Conservation (phyloP, 2,329 filamentous ascomycete genomes). For the Ceratocystis ficicola region DNA sequence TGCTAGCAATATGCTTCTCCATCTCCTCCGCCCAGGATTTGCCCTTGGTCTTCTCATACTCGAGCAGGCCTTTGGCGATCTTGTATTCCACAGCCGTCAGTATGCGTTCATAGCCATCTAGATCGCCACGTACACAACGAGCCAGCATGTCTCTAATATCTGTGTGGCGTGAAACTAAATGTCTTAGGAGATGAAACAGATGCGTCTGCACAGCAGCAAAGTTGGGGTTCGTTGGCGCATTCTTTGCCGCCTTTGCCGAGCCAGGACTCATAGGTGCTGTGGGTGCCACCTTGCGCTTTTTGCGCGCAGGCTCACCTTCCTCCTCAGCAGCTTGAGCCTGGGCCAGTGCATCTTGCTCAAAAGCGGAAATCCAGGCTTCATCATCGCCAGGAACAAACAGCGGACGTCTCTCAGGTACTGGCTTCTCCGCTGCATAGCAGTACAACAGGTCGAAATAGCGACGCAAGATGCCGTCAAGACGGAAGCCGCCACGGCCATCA, state of each 20-base stretch:
- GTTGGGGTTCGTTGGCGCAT: slow-evolving; percentile 37
- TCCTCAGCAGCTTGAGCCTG: slow-evolving; percentile 28
- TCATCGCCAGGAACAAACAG: slow-evolving; percentile 58
- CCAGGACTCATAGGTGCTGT: slow-evolving; percentile 8
- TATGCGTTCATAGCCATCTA: slow-evolving; percentile 65
- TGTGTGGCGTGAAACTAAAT: slow-evolving; percentile 68
- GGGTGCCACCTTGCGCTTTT: slow-evolving; percentile 36
- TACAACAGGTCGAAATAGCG: slow-evolving; percentile 88
- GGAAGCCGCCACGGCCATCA: slow-evolving; percentile 70
- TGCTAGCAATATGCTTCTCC: slow-evolving; percentile 22
- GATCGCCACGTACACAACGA: slow-evolving; percentile 52
- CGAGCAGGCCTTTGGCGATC: slow-evolving; percentile 59
- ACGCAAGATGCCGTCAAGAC: slow-evolving; percentile 75
- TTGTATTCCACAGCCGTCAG: slow-evolving; percentile 62
- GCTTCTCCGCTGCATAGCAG: slow-evolving; percentile 54
- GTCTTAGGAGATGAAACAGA: slow-evolving; percentile 79
- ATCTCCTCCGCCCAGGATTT: slow-evolving; percentile 37
- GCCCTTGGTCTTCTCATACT: slow-evolving; percentile 46
- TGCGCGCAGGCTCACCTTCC: slow-evolving; percentile 38
- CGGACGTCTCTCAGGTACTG: slow-evolving; percentile 55
- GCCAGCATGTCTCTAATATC: slow-evolving; percentile 79
- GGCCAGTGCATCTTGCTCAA: slow-evolving; percentile 26
- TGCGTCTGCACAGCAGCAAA: slow-evolving; percentile 76
- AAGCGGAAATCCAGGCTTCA: slow-evolving; percentile 33
- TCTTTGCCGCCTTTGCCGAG: slow-evolving; percentile 23